Base-by-base conservation (phyloP, 441 rosid genomes). In the Manihot esculenta region DNA sequence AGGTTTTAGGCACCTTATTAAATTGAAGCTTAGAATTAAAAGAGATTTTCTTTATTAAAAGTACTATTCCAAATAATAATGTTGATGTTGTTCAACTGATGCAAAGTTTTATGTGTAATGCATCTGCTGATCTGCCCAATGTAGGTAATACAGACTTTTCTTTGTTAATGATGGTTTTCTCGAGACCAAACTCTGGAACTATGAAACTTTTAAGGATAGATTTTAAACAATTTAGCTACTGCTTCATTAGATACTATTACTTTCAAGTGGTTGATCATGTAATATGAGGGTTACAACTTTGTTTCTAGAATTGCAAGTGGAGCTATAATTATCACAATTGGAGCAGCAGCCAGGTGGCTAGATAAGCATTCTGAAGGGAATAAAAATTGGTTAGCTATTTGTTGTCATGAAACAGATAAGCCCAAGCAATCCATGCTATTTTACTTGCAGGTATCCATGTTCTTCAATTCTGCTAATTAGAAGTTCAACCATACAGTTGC, bases 331-430 rank as follows among this genome's bases (percentile, higher is more conserved):
- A 75, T 83, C 70, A 62, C 81, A 38, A 76, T 90, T 69, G 95
- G 97, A 83, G 80, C 80, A 66, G 79, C 83, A 77, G 97, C 88
- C 66, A 89, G 87, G 82, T 94, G 94, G 99, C 75, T 89, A 42
- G 87, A 85, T 79, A 71, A 78, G 74, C 83, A 81, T 80, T 81
- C 85, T 71, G 90, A 80, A 79, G 89, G 91, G 69, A 90, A 84
- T 77, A 92, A 82, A 71, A 83, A 71, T 77, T 90, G 97, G 97
- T 81, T 74, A 72, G 76, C 82, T 60, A 84, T 94, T 60, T 88
- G 93, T 79, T 75, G 72, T 69, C 80, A 69, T 66, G 88, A 78
- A 76, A 74, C 35, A 62, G 80, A 74, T 76, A 83, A 81, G 69
- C 77, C 88, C n/a, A 80, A 74, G 82, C 78, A 79, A 74, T 83